phyloP scores from a whole-genome alignment of 2,329 filamentous ascomycete genomes.

The Didymella lethalis region DNA sequence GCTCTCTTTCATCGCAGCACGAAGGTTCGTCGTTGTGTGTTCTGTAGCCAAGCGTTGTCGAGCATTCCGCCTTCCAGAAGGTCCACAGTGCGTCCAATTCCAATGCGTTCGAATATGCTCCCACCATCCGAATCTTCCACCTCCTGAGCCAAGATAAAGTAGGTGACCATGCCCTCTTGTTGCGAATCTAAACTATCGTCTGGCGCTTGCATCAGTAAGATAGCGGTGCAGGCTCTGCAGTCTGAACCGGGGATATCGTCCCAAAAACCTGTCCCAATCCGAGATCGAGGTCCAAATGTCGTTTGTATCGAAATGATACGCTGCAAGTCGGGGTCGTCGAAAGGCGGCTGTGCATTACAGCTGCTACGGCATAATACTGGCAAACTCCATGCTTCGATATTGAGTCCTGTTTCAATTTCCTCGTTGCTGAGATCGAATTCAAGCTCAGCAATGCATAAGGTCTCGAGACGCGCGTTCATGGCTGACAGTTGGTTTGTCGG shows the following conservation, averaged over 20 bases:
- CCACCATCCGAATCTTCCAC: neutral
- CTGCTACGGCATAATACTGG: neutral
- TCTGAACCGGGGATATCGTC: neutral
- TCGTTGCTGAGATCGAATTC: neutral
- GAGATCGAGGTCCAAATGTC: neutral
- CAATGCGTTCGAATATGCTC: neutral
- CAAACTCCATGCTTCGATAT: neutral
- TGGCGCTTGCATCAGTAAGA: slow-evolving; percentile 1
- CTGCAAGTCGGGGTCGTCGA: neutral
- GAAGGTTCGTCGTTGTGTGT: neutral
- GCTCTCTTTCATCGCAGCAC: neutral
- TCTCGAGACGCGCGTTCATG: neutral
- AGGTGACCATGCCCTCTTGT: neutral
- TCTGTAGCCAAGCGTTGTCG: slow-evolving; percentile 1
- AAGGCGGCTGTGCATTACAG: neutral
- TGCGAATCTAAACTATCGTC: neutral
- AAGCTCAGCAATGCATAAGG: neutral
- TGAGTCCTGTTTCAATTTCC: neutral
- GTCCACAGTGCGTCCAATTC: neutral
- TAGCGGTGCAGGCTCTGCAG: slow-evolving; percentile 1
- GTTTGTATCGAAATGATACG: neutral
- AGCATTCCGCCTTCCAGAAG: neutral
- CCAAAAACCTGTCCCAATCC: neutral
- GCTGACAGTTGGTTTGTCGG: neutral
- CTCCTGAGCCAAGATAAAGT: slow-evolving; percentile 1